Conservation (phyloP, 495 filamentous ascomycete species). For the Bathelium albidoporum region DNA sequence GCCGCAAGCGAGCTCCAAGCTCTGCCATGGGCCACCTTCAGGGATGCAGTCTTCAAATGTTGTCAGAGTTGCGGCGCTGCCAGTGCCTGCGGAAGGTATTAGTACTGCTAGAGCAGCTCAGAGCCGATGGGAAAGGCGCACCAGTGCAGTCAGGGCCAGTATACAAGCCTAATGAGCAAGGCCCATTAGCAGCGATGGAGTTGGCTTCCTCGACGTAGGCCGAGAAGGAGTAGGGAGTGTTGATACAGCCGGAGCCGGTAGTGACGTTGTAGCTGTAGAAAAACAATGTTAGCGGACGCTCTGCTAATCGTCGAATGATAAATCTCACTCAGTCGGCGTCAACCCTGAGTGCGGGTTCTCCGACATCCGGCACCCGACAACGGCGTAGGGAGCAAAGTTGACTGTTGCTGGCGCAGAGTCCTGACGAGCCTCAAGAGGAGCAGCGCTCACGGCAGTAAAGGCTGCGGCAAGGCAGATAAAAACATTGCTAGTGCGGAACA, state of each 20-base stretch:
- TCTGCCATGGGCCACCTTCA: constrained; percentile 1
- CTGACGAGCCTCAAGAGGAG: constrained; percentile 1
- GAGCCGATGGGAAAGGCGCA: neutral
- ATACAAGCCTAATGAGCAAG: neutral
- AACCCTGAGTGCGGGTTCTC: constrained; percentile 3
- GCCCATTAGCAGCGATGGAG: neutral
- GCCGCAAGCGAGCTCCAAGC: constrained; percentile 2
- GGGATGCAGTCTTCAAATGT: neutral
- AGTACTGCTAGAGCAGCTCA: neutral
- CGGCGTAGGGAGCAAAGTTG: constrained; percentile 3
- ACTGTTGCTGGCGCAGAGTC: constrained; percentile 5
- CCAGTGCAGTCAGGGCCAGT: neutral
- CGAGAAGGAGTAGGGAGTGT: neutral
- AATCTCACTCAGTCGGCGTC: neutral
- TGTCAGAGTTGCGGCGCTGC: constrained; percentile 2
- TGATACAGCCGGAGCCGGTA: constrained; percentile 1
- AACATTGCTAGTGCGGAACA: neutral
- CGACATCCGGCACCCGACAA: constrained; percentile 4
- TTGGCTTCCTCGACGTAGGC: constrained; percentile 2
- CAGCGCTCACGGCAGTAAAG: constrained; percentile 2
- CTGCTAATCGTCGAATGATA: neutral
- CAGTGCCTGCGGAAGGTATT: neutral
- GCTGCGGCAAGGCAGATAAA: constrained; percentile 1
- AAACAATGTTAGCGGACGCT: neutral
- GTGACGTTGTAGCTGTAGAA: constrained; percentile 4